Conservation (phyloP, 192 early-diverging fungal genomes). For the Backusella mclennaniae region DNA sequence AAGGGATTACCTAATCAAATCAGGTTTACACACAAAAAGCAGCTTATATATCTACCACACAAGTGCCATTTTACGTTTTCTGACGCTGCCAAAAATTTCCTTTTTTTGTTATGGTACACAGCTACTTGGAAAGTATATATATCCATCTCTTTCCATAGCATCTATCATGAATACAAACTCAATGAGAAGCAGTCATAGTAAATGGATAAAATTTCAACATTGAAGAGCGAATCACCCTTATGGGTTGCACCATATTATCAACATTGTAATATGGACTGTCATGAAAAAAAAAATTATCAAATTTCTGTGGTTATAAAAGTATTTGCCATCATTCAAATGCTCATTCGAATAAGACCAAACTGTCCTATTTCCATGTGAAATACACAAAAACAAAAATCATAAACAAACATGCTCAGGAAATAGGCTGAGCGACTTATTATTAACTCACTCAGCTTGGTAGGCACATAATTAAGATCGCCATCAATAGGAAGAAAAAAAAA, state of each 20-base stretch:
- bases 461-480: not conserved
- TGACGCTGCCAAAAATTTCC: not conserved
- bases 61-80: not conserved
- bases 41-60: no score
- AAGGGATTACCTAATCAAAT: not conserved
- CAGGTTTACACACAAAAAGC: not conserved
- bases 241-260: no score
- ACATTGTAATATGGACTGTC: no score
- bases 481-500: no score
- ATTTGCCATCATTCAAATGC: no score
- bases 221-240: no score
- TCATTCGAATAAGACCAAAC: not conserved
- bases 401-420: not conserved
- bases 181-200: not conserved
- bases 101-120: not conserved
- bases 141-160: not conserved
- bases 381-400: not conserved
- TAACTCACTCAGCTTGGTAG: not conserved
- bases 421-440: not conserved
- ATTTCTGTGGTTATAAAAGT: no score
- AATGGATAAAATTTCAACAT: no score
- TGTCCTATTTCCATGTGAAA: not conserved
- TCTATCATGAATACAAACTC: not conserved
- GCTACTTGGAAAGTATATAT: not conserved
- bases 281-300: no score